Evolutionary conservation across 2,329 filamentous ascomycete species (phyloP).

Genomic region (Didymella keratinophila): DNA sequence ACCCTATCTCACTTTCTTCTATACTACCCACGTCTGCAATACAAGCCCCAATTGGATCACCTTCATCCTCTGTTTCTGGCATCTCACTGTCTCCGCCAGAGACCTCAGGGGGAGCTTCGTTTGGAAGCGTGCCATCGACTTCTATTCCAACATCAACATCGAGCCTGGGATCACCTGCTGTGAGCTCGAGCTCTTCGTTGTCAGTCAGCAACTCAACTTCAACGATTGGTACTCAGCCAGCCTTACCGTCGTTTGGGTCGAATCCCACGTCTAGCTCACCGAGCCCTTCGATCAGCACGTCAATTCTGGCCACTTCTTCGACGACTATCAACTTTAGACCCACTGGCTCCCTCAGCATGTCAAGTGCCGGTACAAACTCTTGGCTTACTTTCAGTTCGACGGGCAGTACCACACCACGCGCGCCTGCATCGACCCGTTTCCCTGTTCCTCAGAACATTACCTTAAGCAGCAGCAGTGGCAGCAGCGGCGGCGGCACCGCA

Average conservation of each 20-base stretch:
- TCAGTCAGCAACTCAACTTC: background rate
- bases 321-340: background rate
- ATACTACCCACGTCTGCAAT: background rate
- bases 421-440: background rate
- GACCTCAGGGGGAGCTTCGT: background rate
- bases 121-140: background rate
- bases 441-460: background rate
- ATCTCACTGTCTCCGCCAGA: background rate
- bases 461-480: background rate
- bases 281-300: background rate
- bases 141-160: background rate
- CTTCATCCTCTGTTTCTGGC: background rate
- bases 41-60: background rate
- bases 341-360: background rate
- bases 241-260: background rate
- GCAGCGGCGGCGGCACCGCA: background rate
- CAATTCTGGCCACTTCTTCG: background rate
- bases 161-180: too few relatives aligned
- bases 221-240: background rate
- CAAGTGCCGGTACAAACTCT: background rate
- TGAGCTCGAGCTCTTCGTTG: background rate
- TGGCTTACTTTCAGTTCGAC: background rate
- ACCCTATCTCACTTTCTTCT: background rate
- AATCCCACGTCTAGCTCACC: slow-evolving; percentile 1
- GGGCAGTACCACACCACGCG: background rate